These are phyloP conservation scores for Collybia nuda DNA, from an alignment of 768 basidiomycete genomes.

Conservation along the genomic window DNA sequence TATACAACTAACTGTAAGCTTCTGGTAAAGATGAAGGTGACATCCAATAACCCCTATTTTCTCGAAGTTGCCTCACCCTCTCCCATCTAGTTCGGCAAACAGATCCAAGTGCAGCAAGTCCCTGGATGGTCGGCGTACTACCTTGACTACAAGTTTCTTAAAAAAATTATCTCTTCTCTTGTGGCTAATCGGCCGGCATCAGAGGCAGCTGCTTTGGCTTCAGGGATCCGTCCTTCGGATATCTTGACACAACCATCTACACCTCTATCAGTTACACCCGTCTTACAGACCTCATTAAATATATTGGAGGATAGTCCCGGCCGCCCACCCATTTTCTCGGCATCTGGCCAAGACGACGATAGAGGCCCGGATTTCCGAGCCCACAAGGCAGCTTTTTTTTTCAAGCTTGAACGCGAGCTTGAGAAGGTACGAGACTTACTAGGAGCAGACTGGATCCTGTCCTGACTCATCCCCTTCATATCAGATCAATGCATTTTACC, in stretches of 20 bases:
- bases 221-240: slow-evolving; percentile 74
- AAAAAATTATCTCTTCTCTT: slow-evolving; percentile 97
- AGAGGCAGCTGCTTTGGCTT: slow-evolving; percentile 84
- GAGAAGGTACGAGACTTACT: slow-evolving; percentile 71
- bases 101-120: slow-evolving; percentile 92
- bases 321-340: slow-evolving; percentile 59
- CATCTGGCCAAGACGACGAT: slow-evolving; percentile 65
- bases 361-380: slow-evolving; percentile 87
- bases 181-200: slow-evolving; percentile 87
- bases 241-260: slow-evolving; percentile 28
- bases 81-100: slow-evolving; percentile 90
- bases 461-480: slow-evolving; percentile 6
- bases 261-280: slow-evolving; percentile 28
- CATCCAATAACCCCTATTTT: slow-evolving; percentile 6
- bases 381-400: slow-evolving; percentile 97
- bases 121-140: slow-evolving; percentile 97
- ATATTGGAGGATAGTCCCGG: slow-evolving; percentile 41
- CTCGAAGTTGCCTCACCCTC: slow-evolving; percentile 8
- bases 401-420: slow-evolving; percentile 94
- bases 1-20: slow-evolving; percentile 7
- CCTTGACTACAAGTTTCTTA: slow-evolving; percentile 97
- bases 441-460: slow-evolving; percentile 1
- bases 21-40: slow-evolving; percentile 21
- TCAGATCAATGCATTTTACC: slow-evolving; percentile 97
- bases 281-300: slow-evolving; percentile 26